Evolutionary conservation across 768 basidiomycete genomes (phyloP).

Genomic region (Clitopilus passeckerianus): DNA sequence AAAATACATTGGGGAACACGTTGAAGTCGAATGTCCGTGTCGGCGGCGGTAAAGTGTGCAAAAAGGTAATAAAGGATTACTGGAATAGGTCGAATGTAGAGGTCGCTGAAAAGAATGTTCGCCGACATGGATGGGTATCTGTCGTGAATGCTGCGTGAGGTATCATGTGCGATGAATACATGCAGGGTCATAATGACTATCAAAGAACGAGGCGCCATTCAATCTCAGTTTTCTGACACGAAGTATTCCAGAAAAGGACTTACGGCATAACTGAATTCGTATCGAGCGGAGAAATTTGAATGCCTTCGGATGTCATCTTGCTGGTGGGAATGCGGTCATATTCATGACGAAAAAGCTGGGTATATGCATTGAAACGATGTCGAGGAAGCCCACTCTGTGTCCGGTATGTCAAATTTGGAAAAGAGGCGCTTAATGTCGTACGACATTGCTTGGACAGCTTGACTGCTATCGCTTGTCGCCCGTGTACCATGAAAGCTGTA

Average conservation of each 20-base stretch:
- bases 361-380: neutral
- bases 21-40: neutral
- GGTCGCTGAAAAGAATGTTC: neutral
- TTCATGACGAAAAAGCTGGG: slow-evolving; percentile 5
- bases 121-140: neutral
- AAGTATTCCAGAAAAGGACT: slow-evolving; percentile 1
- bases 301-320: slow-evolving; percentile 2
- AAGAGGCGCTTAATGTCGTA: slow-evolving; percentile 1
- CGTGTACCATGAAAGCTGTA: slow-evolving; percentile 69
- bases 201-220: neutral
- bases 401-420: neutral
- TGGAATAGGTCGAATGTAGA: neutral
- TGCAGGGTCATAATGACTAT: neutral
- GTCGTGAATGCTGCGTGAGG: neutral
- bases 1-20: slow-evolving; percentile 1
- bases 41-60: neutral
- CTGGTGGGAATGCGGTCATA: neutral
- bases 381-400: neutral
- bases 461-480: slow-evolving; percentile 39
- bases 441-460: neutral
- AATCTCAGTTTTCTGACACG: neutral
- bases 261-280: slow-evolving; percentile 15
- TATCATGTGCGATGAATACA: neutral
- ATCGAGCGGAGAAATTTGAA: slow-evolving; percentile 1
- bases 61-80: neutral